A percentile compares a stretch with the other conserved stretches of the same genome.
Conservation (phyloP, 2,329 filamentous ascomycete species). For the Beauveria australis region DNA sequence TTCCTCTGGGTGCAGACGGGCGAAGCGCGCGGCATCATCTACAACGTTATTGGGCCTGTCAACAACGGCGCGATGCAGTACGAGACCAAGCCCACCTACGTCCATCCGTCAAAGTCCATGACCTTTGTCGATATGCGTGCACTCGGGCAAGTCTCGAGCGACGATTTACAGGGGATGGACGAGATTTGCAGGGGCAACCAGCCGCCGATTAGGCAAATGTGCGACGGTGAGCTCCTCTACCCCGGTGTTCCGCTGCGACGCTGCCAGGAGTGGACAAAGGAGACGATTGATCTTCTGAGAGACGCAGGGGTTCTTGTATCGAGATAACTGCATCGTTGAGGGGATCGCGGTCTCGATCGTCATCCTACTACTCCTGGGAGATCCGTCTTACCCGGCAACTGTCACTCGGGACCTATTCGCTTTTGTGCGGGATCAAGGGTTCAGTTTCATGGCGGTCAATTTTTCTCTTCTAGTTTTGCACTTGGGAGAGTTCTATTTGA, state of each 20-base stretch:
- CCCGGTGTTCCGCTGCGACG: not conserved
- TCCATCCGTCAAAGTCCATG: not conserved
- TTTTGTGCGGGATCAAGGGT: slow-evolving; percentile 10
- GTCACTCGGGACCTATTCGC: slow-evolving; percentile 12
- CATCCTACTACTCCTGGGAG: slow-evolving; percentile 6
- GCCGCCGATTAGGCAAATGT: not conserved
- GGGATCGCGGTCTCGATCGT: slow-evolving; percentile 3
- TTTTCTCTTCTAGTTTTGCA: too few relatives aligned
- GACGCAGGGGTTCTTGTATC: not conserved
- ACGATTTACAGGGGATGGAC: not conserved
- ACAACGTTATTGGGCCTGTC: not conserved
- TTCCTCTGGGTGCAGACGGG: not conserved
- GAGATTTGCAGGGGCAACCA: not conserved
- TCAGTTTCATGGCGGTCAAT: not conserved
- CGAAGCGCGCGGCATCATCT: not conserved
- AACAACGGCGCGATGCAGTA: not conserved
- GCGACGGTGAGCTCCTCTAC: not conserved
- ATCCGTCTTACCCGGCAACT: slow-evolving; percentile 10
- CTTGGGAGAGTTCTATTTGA: too few relatives aligned
- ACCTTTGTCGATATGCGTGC: not conserved
- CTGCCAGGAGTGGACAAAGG: not conserved
- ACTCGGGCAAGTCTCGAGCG: not conserved
- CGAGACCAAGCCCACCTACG: not conserved
- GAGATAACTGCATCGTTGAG: not conserved
- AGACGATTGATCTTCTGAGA: not conserved